Base-by-base conservation (phyloP, 805 yeast species). In the Metschnikowia bowlesiae region DNA sequence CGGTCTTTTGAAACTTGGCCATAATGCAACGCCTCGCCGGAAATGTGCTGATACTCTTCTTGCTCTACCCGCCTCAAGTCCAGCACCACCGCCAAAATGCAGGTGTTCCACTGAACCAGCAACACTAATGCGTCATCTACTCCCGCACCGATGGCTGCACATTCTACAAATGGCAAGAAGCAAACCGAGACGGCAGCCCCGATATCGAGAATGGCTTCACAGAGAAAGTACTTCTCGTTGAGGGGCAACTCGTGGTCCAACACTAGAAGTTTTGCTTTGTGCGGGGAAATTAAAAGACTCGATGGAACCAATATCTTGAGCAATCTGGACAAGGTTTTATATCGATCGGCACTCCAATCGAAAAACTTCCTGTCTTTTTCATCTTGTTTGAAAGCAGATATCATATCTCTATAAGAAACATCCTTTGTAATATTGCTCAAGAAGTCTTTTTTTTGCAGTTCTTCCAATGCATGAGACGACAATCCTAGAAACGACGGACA, bases 71-170 rank as follows among this genome's bases (percentile, higher is more conserved):
- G 28, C 18, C 59, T 42, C 31, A 50, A 44, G 28, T 56, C 60
- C 30, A 46, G 38, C 36, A 57, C 45, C 1, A 50, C 50, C 14
- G 44, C 48, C 3, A 55, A 30, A n/a, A 16, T 28, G 31, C 56
- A 55, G 8, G 35, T 13, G 2, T 44, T 35, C 62, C 61, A 57
- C n/a, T 48, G 52, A 6, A 55, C 18, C 30, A 47, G 39, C 7
- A 58, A 49, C 18, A 58, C 51, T 13, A 53, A 14, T 4, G 55
- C 59, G 29, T 52, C 50, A 10, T 53, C 53, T 10, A 53, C 47
- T 1, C 54, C 54, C 3, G 58, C 53, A 2, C 52, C 51, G 2
- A 58, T 45, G 29, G 54, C 52, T 13, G 44, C 36, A 33, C 59
- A 57, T 2, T 52, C 52, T 2, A 47, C 36, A 30, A 32, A 44